Evolutionary conservation across 768 basidiomycete genomes (phyloP), one percentile per base, ranked within the genome.

Genomic region (Trametes cingulata): DNA sequence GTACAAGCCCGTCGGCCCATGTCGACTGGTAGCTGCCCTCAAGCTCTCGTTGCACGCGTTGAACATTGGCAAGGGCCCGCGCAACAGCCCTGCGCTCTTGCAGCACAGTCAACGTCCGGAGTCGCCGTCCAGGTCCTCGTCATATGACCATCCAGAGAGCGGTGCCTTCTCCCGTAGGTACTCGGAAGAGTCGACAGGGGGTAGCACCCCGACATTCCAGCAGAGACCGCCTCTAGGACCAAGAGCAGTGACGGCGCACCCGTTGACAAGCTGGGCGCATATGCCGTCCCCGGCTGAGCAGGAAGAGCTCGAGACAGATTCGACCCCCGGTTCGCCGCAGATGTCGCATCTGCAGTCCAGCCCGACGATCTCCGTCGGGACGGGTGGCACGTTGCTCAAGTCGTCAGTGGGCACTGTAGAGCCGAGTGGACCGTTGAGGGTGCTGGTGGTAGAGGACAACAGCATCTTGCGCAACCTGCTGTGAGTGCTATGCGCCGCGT

Each of bases 381-480:
- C 77, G 7, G 82, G 84, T 1, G 92, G 91, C 0, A 87, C 85
- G 3, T 74, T 95, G 58, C 72, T 94, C 46, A 87, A 82, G 72
- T 80, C 86, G 4, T 87, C 91, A 0, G 71, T 88, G 17, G 80
- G 83, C 27, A 75, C 85, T 7, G 61, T 82, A 15, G 80, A 80
- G 19, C 71, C 72, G 12, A 69, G 72, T n/a, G 77, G 77, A 40
- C 74, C 76, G 17, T 78, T 85, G 62, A 81, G 86, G 53, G 86
- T 95, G 6, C 76, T 97, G 40, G 86, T 96, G 1, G 90, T 96
- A 1, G 95, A 97, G 73, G 95, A 98, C 68, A 97, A 97, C 70
- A 82, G 72, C 57, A 89, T 98, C 56, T 83, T 97, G 59, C 85
- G 93, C 52, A 85, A 83, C 67, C 78, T 97, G 24, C 80, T 97